These are phyloP conservation scores for Syzygium aqueum DNA, from an alignment of 345 rosid genomes.

Conservation along the genomic window DNA sequence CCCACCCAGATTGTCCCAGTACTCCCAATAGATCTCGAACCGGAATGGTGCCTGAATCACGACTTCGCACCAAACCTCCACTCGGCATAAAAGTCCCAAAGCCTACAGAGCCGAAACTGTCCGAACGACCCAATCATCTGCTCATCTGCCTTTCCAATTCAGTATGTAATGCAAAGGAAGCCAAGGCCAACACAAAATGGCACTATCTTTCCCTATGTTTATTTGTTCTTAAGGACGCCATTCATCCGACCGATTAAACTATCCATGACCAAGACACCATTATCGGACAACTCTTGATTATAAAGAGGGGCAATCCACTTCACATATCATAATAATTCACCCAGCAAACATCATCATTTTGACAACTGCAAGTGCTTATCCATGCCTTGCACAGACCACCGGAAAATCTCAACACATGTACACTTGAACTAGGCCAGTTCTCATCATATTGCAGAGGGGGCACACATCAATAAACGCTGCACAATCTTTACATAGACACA, in stretches of 20 bases:
- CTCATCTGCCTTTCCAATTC: not conserved
- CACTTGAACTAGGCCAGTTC: conserved; percentile 37
- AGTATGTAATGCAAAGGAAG: not conserved
- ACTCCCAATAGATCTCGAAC: not conserved
- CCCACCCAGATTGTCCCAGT: not conserved
- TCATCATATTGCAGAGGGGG: conserved; percentile 52
- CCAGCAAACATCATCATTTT: not conserved
- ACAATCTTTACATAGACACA: conserved; percentile 68
- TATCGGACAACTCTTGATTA: not conserved
- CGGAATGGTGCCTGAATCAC: not conserved
- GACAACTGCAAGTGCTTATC: conserved; percentile 10
- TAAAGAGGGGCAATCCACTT: conserved; percentile 1
- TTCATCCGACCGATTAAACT: not conserved
- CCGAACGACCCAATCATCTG: not conserved
- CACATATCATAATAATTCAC: not conserved
- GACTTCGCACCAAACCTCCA: not conserved
- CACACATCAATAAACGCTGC: conserved; percentile 34
- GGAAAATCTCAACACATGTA: conserved; percentile 20
- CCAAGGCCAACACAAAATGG: not conserved
- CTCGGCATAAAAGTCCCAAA: not conserved
- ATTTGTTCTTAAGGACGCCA: not conserved
- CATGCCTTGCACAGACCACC: not conserved
- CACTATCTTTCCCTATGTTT: not conserved
- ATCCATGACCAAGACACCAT: not conserved
- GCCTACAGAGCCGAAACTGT: not conserved